Conservation (phyloP, 2,329 filamentous ascomycete genomes). For the Fusarium illudens region DNA sequence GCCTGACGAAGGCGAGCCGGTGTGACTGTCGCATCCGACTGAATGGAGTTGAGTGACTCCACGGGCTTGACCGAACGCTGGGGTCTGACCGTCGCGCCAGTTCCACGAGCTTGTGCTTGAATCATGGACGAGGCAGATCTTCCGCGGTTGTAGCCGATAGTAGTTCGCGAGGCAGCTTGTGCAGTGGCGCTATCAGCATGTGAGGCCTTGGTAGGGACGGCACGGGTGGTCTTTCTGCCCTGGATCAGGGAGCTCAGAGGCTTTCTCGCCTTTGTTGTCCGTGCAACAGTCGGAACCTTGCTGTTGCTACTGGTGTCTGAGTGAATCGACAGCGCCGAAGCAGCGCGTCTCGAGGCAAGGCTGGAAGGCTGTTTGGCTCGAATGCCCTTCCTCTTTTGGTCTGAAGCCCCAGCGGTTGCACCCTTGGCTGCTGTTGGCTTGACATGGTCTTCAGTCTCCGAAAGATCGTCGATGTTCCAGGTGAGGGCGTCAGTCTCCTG, state of each 20-base stretch:
- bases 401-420: background rate
- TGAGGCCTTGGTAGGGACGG: conserved; percentile 56
- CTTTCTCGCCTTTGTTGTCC: conserved; percentile 36
- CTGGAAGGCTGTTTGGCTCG: conserved; percentile 40
- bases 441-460: conserved; percentile 55
- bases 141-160: conserved; percentile 85
- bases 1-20: conserved; percentile 50
- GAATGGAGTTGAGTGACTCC: conserved; percentile 16
- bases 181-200: conserved; percentile 68
- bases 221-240: conserved; percentile 46
- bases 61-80: conserved; percentile 28
- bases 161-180: conserved; percentile 76
- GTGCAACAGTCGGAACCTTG: conserved; percentile 2
- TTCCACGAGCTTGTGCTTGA: conserved; percentile 40
- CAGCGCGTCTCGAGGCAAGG: conserved; percentile 60
- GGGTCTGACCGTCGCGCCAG: conserved; percentile 17
- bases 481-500: conserved; percentile 70
- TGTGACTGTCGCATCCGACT: conserved; percentile 55
- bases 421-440: conserved; percentile 13
- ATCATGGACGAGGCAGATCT: conserved; percentile 63
- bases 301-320: conserved; percentile 35
- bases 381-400: conserved; percentile 10
- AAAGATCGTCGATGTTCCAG: conserved; percentile 59
- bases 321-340: conserved; percentile 59
- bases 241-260: conserved; percentile 45